These are phyloP conservation scores for Cercospora citrullina DNA, from an alignment of 2,329 filamentous ascomycete genomes.

Conservation along the genomic window DNA sequence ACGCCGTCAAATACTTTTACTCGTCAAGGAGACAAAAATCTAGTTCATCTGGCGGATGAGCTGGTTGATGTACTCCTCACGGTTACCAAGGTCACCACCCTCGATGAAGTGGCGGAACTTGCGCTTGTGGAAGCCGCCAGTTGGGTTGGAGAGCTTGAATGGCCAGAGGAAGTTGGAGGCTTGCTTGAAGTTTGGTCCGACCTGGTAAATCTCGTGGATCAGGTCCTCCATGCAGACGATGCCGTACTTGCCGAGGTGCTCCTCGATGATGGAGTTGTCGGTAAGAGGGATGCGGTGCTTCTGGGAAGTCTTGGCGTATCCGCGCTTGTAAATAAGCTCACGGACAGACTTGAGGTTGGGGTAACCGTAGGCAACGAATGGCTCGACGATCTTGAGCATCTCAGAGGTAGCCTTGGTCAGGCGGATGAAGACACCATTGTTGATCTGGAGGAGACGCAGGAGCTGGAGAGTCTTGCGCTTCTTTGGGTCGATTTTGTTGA, in stretches of 20 bases:
- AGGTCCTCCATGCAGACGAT: conserved; percentile 99
- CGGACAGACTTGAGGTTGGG: conserved; percentile 99
- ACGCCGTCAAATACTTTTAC: conserved; percentile 13
- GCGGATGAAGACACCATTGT: conserved; percentile 98
- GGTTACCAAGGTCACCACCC: conserved; percentile 98
- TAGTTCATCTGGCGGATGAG: conserved; percentile 99
- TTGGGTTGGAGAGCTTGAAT: conserved; percentile 99
- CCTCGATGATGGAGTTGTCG: conserved; percentile 97
- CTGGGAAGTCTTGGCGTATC: conserved; percentile 91
- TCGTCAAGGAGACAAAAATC: conserved; percentile 23
- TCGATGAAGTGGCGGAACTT: conserved; percentile 99
- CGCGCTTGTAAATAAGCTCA: conserved; percentile 99
- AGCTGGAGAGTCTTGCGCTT: conserved; percentile 99
- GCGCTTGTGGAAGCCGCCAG: conserved; percentile 88
- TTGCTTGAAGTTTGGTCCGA: conserved; percentile 98
- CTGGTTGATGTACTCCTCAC: conserved; percentile 96
- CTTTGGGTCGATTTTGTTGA: conserved; percentile 99
- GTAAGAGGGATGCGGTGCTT: conserved; percentile 96
- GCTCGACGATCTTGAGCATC: conserved; percentile 98
- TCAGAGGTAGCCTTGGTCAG: conserved; percentile 96
- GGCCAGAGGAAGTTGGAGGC: conserved; percentile 99
- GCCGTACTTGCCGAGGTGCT: conserved; percentile 94
- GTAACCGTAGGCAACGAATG: conserved; percentile 98
- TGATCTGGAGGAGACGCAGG: conserved; percentile 99
- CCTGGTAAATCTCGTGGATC: conserved; percentile 98